Evolutionary conservation across 441 rosid genomes (phyloP), one percentile per base, ranked within the genome.

Genomic region (Rhodomyrtus psidioides): DNA sequence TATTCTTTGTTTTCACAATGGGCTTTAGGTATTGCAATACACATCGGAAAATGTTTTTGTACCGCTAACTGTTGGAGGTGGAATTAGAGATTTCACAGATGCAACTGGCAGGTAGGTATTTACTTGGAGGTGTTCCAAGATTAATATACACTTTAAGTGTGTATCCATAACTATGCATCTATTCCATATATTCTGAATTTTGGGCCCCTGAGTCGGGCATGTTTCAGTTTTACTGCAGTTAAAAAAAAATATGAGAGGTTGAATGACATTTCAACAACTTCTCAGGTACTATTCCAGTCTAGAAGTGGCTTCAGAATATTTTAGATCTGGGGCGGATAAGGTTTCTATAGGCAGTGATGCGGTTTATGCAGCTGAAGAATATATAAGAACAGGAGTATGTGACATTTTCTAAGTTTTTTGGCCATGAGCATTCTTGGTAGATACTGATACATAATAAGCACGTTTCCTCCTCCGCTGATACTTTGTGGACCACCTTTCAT

Each of bases 41-140:
- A 90, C 99, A 70, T 97, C 98, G 81, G 95, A 95, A 90, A 97
- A 95, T 90, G 99, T 96, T 85, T 97, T 97, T 93, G 99, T 96
- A 62, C 99, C 99, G n/a, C 90, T 97, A 87, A 94, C 99, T 23
- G 99, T 97, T 87, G 99, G 99, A 90, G 99, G 99, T 92, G 99
- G 99, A 86, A 95, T 97, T 83, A 92, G 98, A 91, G 99, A 97
- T 90, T 97, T 96, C 89, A 96, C 95, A 16, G 99, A 97, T 88
- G 97, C 97, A 87, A 95, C 90, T 87, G 99, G 98, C 91, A 95
- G 97, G 99, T 95, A 54, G 83, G 42, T 16, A 82, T 82, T n/a
- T 23, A 54, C 59, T 30, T 27, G 51, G 79, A 39, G 79, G 49
- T 39, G 49, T 70, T 39, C 79, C 16, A 10, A 70, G 79, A 70